A percentile compares a stretch with the other conserved stretches of the same genome.
Evolutionary conservation across 148 eudicot genomes (phyloP).

Genomic region (Chenopodium formosanum): DNA sequence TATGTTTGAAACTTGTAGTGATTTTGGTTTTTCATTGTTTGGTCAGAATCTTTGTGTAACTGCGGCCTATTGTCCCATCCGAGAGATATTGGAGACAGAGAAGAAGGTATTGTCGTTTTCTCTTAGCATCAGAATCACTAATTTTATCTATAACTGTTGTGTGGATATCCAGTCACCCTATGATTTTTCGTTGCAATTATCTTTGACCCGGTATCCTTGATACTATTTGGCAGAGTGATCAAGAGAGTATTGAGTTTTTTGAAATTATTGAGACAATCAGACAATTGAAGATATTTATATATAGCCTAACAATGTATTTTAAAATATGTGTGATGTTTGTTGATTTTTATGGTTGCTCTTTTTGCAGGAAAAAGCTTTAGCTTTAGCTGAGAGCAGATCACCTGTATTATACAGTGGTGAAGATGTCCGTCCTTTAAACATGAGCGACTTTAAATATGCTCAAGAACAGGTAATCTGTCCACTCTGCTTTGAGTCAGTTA

Average conservation of each 20-base stretch:
- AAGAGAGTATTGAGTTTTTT: neutral
- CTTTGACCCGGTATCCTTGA: neutral
- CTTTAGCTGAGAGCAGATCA: slow-evolving; percentile 59
- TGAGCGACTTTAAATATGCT: slow-evolving; percentile 81
- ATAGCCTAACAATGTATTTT: neutral
- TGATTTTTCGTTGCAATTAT: neutral
- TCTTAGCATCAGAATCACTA: no score
- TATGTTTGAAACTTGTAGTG: neutral
- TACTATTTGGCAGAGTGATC: neutral
- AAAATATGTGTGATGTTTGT: neutral
- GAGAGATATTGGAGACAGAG: slow-evolving; percentile 87
- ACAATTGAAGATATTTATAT: neutral
- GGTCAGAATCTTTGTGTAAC: slow-evolving; percentile 88
- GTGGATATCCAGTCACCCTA: neutral
- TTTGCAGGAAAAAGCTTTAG: slow-evolving; percentile 73
- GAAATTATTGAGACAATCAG: no score
- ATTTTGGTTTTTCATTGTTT: neutral
- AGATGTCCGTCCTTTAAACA: slow-evolving; percentile 71
- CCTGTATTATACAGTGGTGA: slow-evolving; percentile 62
- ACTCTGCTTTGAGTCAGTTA: neutral
- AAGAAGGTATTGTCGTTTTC: slow-evolving; percentile 51
- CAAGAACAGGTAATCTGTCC: slow-evolving; percentile 72
- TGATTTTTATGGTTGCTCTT: neutral
- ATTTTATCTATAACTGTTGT: no score
- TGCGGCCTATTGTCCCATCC: slow-evolving; percentile 91